A percentile compares a stretch with the other conserved stretches of the same genome.
Evolutionary conservation across 345 rosid species (phyloP).

Genomic region (Aurinia saxatilis): DNA sequence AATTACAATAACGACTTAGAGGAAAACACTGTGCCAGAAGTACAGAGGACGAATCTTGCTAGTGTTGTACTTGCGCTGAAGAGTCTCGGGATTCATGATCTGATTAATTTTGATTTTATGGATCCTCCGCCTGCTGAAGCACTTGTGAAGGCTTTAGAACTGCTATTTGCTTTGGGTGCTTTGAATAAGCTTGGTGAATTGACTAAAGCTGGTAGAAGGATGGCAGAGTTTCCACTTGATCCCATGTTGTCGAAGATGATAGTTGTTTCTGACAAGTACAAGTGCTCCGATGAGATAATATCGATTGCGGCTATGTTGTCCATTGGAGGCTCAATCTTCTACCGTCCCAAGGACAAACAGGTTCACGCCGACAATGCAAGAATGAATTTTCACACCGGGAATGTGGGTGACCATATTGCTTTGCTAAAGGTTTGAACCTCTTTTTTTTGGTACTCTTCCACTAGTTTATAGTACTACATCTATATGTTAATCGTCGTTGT

Average conservation of each 20-base stretch:
- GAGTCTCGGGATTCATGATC: constrained; percentile 97
- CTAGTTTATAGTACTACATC: neutral
- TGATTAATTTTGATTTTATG: constrained; percentile 90
- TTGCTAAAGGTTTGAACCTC: constrained; percentile 63
- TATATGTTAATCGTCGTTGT: constrained; percentile 13
- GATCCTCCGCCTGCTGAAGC: constrained; percentile 99
- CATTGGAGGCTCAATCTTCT: constrained; percentile 86
- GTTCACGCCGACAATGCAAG: constrained; percentile 97
- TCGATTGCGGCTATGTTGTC: constrained; percentile 94
- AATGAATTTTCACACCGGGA: constrained; percentile 86
- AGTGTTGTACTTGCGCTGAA: constrained; percentile 86
- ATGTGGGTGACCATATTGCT: constrained; percentile 92
- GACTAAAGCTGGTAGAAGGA: constrained; percentile 89
- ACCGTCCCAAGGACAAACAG: constrained; percentile 96
- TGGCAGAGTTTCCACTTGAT: constrained; percentile 97
- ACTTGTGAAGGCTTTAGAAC: constrained; percentile 75
- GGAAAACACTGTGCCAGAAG: constrained; percentile 89
- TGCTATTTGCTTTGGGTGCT: constrained; percentile 84
- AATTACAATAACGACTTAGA: constrained; percentile 82
- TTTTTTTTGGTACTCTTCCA: neutral
- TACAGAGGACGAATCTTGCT: constrained; percentile 92
- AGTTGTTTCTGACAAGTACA: constrained; percentile 81
- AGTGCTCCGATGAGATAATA: constrained; percentile 89
- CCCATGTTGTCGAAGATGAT: constrained; percentile 93
- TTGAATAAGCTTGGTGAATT: constrained; percentile 86